Evolutionary conservation across 176 grass and related monocot genomes (phyloP).

Genomic region (Canna indica): DNA sequence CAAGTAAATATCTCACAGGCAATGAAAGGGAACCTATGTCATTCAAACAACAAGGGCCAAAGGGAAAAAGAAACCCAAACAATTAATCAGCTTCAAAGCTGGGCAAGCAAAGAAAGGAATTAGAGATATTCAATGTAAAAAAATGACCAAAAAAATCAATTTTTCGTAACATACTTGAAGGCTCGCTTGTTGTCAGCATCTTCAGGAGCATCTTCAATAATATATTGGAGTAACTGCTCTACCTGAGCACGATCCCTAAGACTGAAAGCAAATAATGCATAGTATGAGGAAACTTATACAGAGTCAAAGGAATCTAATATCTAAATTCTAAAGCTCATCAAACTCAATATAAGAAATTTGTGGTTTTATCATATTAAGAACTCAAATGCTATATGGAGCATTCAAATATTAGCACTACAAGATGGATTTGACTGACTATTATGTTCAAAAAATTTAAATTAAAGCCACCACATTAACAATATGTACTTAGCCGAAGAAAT

Average conservation of each 20-base stretch:
- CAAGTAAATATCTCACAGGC: conserved; percentile 21
- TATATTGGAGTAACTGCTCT: conserved; percentile 13
- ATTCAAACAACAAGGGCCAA: not conserved
- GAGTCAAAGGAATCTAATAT: not conserved
- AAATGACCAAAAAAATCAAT: not conserved
- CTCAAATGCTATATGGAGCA: not conserved
- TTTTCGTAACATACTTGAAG: conserved; percentile 4
- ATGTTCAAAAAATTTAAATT: not conserved
- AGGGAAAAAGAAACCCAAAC: not conserved
- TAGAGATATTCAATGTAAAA: not conserved
- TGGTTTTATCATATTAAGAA: not conserved
- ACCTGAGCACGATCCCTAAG: conserved; percentile 13
- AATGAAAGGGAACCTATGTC: conserved; percentile 16
- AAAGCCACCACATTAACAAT: not conserved
- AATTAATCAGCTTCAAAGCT: not conserved
- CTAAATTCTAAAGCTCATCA: not conserved
- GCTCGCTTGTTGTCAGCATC: conserved; percentile 4
- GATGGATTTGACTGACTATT: not conserved
- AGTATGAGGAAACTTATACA: not conserved
- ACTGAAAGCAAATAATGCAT: not conserved
- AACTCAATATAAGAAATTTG: not conserved
- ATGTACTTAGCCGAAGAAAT: not conserved
- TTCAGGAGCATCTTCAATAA: conserved; percentile 12
- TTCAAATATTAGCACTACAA: not conserved
- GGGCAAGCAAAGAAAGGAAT: not conserved